These are phyloP conservation scores for Coemansia sp. DNA, from an alignment of 192 early-diverging fungal genomes.

Conservation along the genomic window DNA sequence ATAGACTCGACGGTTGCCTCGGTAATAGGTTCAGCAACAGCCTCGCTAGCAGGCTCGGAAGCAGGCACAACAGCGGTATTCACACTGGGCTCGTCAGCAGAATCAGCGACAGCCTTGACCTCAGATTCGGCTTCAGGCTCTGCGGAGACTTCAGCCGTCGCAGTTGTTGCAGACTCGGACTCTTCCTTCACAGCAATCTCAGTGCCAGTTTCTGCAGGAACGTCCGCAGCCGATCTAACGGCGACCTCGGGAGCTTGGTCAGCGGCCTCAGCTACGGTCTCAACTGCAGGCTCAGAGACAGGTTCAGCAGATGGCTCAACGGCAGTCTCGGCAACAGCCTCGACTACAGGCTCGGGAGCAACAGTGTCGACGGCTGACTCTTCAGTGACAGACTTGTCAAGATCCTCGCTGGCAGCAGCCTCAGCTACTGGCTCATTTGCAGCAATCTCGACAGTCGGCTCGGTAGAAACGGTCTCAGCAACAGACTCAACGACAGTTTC, in stretches of 20 bases:
- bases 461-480: background rate
- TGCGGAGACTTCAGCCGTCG: too few species aligned
- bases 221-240: too few species aligned
- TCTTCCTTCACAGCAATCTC: too few species aligned
- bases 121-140: background rate
- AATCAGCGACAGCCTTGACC: slow-evolving; percentile 1
- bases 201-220: too few species aligned
- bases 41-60: background rate
- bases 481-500: slow-evolving; percentile 3
- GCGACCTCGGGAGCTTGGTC: background rate
- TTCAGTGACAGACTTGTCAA: background rate
- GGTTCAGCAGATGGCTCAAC: slow-evolving; percentile 3
- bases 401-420: background rate
- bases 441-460: background rate
- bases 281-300: background rate
- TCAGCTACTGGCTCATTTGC: slow-evolving; percentile 8
- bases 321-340: background rate
- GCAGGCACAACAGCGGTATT: background rate
- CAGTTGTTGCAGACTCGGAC: too few species aligned
- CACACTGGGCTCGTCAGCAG: background rate
- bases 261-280: background rate
- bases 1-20: slow-evolving; percentile 12
- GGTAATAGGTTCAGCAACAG: background rate
- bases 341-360: background rate
- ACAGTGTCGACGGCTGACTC: background rate